A percentile compares a stretch with the other conserved stretches of the same genome.
Conservation (phyloP, 179 eudicot genomes). For the Camellia oleifera region DNA sequence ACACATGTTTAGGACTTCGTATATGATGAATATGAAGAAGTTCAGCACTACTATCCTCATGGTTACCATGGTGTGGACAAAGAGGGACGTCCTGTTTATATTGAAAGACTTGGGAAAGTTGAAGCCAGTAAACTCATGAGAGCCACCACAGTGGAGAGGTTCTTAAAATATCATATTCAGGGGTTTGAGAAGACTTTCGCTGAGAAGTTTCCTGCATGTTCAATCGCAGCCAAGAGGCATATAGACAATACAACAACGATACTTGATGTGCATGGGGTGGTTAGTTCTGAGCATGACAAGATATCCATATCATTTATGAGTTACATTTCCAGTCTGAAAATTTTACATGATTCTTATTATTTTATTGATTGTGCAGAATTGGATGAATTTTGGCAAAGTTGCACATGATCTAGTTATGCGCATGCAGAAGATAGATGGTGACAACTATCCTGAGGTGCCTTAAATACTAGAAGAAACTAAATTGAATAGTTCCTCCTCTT, state of each 20-base stretch:
- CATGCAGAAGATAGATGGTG: conserved; percentile 93
- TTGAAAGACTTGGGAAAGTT: conserved; percentile 86
- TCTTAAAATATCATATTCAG: conserved; percentile 82
- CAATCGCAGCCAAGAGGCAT: conserved; percentile 87
- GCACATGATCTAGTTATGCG: conserved; percentile 87
- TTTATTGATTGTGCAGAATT: conserved; percentile 54
- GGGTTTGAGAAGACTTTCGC: conserved; percentile 89
- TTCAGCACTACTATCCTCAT: conserved; percentile 82
- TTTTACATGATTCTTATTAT: conserved; percentile 17
- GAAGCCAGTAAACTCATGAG: conserved; percentile 86
- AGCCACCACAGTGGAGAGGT: conserved; percentile 84
- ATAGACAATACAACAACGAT: conserved; percentile 84
- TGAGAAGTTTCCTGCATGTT: conserved; percentile 95
- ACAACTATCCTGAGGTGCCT: conserved; percentile 94
- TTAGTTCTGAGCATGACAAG: conserved; percentile 30
- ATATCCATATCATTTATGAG: neutral
- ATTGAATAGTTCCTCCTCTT: neutral
- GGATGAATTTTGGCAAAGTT: conserved; percentile 96
- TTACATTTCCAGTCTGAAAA: neutral
- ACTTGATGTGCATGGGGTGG: conserved; percentile 94
- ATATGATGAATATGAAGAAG: conserved; percentile 75
- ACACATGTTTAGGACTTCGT: conserved; percentile 60
- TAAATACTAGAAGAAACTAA: neutral
- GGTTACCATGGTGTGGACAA: conserved; percentile 97
- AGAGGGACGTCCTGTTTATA: conserved; percentile 87